Conservation (phyloP, 192 early-diverging fungal species). For the Pecoramyces ruminantium region DNA sequence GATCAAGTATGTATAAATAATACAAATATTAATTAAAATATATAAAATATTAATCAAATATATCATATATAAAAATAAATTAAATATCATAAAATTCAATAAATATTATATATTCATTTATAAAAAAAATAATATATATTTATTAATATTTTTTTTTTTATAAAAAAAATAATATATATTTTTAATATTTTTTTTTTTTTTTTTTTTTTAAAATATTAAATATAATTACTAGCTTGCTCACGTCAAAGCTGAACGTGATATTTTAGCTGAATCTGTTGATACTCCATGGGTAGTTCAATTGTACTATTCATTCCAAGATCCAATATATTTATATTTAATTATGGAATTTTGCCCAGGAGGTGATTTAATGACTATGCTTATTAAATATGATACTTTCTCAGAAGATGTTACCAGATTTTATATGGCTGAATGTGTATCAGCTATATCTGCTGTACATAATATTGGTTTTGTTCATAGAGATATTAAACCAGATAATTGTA, state of each 20-base stretch:
- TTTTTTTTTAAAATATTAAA: too few species aligned
- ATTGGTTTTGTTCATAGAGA: conserved; percentile 85
- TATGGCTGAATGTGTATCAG: conserved; percentile 88
- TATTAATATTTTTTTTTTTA: too few species aligned
- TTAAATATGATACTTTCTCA: conserved; percentile 90
- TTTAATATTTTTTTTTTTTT: not conserved
- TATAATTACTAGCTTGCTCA: conserved; percentile 61
- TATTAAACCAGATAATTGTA: conserved; percentile 44
- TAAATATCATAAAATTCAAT: not conserved
- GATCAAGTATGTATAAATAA: conserved; percentile 51
- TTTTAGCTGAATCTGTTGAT: conserved; percentile 79
- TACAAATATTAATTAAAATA: not conserved
- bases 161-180: not conserved
- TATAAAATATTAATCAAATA: not conserved
- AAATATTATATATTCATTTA: too few species aligned
- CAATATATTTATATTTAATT: conserved; percentile 83
- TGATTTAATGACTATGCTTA: conserved; percentile 98
- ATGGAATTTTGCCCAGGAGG: conserved; percentile 99
- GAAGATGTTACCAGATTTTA: conserved; percentile 98
- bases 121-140: not conserved
- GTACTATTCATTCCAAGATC: conserved; percentile 96
- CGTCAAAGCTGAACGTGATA: conserved; percentile 95
- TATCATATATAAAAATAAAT: not conserved
- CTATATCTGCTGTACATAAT: conserved; percentile 83
- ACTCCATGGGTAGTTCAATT: conserved; percentile 97